A percentile compares a stretch with the other conserved stretches of the same genome.
phyloP scores from a whole-genome alignment of 2,329 filamentous ascomycete genomes.

The Fusarium aywerte region DNA sequence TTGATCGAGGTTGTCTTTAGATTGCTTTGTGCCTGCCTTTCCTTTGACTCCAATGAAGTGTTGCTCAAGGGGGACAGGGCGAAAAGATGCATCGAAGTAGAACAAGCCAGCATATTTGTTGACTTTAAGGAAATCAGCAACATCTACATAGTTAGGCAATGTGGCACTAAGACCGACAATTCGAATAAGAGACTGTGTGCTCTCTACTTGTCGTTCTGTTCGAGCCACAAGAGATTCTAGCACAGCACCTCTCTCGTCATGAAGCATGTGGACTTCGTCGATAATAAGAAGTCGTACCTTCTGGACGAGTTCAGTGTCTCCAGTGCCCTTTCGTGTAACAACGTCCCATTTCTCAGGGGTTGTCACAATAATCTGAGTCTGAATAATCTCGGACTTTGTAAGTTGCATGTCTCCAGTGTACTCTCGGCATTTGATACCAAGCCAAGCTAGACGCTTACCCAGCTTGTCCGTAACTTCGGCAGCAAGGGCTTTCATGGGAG shows the following conservation, averaged over 20 bases:
- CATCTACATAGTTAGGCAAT: conserved; percentile 94
- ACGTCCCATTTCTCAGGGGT: conserved; percentile 99
- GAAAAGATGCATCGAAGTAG: conserved; percentile 96
- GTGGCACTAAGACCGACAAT: conserved; percentile 96
- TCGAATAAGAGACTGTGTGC: conserved; percentile 95
- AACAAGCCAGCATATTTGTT: conserved; percentile 93
- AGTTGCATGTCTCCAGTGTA: conserved; percentile 99
- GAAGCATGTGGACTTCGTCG: conserved; percentile 99
- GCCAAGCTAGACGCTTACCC: conserved; percentile 90
- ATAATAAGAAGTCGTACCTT: conserved; percentile 97
- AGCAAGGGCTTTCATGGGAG: conserved; percentile 97
- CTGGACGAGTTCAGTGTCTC: conserved; percentile 96
- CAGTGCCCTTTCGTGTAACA: conserved; percentile 94
- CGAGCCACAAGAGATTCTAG: conserved; percentile 94
- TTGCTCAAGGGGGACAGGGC: conserved; percentile 94
- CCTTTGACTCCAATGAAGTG: conserved; percentile 97
- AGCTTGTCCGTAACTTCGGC: conserved; percentile 97
- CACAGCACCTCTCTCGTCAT: conserved; percentile 95
- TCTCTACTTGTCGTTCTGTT: conserved; percentile 96
- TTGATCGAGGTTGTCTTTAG: conserved; percentile 87
- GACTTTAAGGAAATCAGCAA: conserved; percentile 95
- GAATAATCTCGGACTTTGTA: conserved; percentile 93
- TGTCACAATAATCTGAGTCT: conserved; percentile 97
- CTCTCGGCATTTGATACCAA: conserved; percentile 91
- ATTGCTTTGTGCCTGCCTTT: conserved; percentile 82